phyloP scores from a whole-genome alignment of 2,329 filamentous ascomycete species.

The Colletotrichum chlorophyti region DNA sequence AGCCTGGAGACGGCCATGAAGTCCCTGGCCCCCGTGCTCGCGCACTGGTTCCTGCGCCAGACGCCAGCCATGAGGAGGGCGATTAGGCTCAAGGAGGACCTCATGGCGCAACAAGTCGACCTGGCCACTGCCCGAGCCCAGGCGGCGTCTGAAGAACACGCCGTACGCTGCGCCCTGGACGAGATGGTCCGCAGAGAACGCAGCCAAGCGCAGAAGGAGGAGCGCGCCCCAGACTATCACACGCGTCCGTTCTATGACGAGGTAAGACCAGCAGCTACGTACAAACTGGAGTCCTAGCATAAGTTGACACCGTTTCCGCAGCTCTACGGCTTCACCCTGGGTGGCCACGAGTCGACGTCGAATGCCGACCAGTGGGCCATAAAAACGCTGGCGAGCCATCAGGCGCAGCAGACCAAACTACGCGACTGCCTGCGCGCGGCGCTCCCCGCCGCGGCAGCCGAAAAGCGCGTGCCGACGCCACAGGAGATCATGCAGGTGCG shows the following conservation, averaged over 20 bases:
- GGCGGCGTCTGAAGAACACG: not conserved
- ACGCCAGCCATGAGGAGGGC: not conserved
- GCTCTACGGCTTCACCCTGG: slow-evolving; percentile 37
- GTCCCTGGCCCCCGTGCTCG: slow-evolving; percentile 11
- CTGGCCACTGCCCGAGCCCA: not conserved
- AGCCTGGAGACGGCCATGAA: slow-evolving; percentile 22
- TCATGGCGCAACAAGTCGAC: slow-evolving; percentile 1
- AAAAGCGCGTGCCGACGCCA: slow-evolving; percentile 31
- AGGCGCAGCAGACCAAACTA: slow-evolving; percentile 35
- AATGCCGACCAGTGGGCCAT: slow-evolving; percentile 33
- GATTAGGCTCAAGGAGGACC: slow-evolving; percentile 10
- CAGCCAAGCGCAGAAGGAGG: not conserved
- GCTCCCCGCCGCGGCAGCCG: slow-evolving; percentile 23
- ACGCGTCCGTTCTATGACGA: slow-evolving; percentile 41
- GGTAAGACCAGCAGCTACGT: slow-evolving; percentile 29
- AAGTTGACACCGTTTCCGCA: not conserved
- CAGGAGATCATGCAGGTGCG: slow-evolving; percentile 32
- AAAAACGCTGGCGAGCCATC: slow-evolving; percentile 32
- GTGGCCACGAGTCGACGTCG: slow-evolving; percentile 37
- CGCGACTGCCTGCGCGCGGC: slow-evolving; percentile 31
- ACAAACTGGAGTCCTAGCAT: no score
- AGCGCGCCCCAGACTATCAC: not conserved
- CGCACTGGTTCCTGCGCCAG: slow-evolving; percentile 18
- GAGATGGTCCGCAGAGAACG: slow-evolving; percentile 21
- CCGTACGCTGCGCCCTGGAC: slow-evolving; percentile 10